A percentile compares a stretch with the other conserved stretches of the same genome.
Conservation (phyloP, 495 filamentous ascomycete species). For the Penicillium pulvis region DNA sequence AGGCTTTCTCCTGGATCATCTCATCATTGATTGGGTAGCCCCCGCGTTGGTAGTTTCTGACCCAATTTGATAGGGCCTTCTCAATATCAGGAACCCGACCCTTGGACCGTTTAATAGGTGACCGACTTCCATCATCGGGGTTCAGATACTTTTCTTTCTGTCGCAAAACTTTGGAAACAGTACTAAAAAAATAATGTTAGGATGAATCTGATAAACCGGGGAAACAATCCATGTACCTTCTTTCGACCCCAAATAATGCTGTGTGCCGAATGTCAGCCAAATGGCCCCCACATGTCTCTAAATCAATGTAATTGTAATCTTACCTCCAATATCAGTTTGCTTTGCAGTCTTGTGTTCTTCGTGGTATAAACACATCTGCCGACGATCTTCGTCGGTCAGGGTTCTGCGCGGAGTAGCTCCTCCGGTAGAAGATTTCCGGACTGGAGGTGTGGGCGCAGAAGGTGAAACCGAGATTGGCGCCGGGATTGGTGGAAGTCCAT, state of each 20-base stretch:
- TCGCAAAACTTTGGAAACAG: slow-evolving; percentile 95
- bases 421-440: slow-evolving; percentile 54
- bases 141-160: slow-evolving; percentile 97
- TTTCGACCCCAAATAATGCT: slow-evolving; percentile 95
- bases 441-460: slow-evolving; percentile 48
- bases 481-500: slow-evolving; percentile 46
- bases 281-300: slow-evolving; percentile 11
- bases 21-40: slow-evolving; percentile 78
- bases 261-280: slow-evolving; percentile 24
- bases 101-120: slow-evolving; percentile 86
- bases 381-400: slow-evolving; percentile 87
- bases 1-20: slow-evolving; percentile 84
- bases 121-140: slow-evolving; percentile 81
- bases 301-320: slow-evolving; percentile 23
- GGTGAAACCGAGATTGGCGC: slow-evolving; percentile 57
- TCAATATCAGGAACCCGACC: slow-evolving; percentile 95
- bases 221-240: slow-evolving; percentile 67
- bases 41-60: slow-evolving; percentile 75
- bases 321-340: slow-evolving; percentile 97
- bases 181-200: slow-evolving; percentile 58
- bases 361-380: slow-evolving; percentile 93
- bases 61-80: slow-evolving; percentile 88
- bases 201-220: slow-evolving; percentile 10
- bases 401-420: slow-evolving; percentile 79
- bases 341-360: slow-evolving; percentile 94